Percentiles rank a stretch among this genome's conserved stretches.
Conservation (phyloP, 768 basidiomycete genomes). For the Clathrus columnatus region DNA sequence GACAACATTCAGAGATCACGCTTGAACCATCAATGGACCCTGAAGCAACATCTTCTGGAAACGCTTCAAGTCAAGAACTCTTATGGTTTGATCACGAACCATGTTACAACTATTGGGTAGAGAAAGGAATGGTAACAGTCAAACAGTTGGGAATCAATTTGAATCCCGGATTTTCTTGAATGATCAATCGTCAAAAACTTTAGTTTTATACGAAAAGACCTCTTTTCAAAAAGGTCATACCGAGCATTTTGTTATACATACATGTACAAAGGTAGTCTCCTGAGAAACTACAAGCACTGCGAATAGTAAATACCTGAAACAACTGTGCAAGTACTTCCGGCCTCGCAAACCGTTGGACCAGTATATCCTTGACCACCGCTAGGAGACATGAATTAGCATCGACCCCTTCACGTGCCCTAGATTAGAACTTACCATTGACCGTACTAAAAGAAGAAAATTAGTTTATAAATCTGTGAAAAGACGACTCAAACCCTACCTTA, state of each 20-base stretch:
- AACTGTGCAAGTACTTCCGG: neutral
- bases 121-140: neutral
- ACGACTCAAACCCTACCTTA: neutral
- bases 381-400: neutral
- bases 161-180: neutral
- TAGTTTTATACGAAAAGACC: too few relatives aligned
- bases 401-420: neutral
- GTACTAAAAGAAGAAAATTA: neutral
- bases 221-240: too few relatives aligned
- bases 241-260: too few relatives aligned
- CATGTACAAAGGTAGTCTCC: too few relatives aligned
- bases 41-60: too few relatives aligned
- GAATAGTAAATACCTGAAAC: neutral
- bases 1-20: neutral
- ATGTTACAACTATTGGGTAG: neutral
- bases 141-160: neutral
- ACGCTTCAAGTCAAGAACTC: neutral
- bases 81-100: neutral
- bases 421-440: neutral
- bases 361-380: neutral
- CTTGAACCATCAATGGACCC: neutral
- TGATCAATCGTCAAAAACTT: too few relatives aligned
- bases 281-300: neutral
- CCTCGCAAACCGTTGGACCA: neutral
- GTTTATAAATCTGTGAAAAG: neutral